phyloP scores from a whole-genome alignment of 2,329 filamentous ascomycete species.

The Pseudogymnoascus sp. region DNA sequence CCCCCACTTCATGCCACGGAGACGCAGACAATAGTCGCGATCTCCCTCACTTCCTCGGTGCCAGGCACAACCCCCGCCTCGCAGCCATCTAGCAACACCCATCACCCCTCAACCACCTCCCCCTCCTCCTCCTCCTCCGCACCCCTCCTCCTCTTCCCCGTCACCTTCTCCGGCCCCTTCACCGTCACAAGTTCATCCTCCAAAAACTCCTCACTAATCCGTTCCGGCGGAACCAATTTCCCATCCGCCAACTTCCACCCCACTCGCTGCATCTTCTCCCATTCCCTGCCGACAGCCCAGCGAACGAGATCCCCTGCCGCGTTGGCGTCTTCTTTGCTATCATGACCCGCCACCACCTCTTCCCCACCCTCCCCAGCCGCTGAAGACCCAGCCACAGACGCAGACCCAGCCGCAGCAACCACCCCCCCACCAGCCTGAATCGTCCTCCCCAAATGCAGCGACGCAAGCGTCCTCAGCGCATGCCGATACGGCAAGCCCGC shows the following conservation, averaged over 20 bases:
- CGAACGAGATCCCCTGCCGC: conserved; percentile 82
- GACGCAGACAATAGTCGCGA: background rate
- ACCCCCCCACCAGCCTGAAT: conserved; percentile 65
- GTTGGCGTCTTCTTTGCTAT: conserved; percentile 84
- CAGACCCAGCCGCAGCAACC: conserved; percentile 25
- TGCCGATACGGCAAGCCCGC: conserved; percentile 70
- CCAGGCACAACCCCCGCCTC: background rate
- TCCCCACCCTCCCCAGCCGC: conserved; percentile 17
- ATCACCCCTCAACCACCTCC: background rate
- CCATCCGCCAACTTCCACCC: conserved; percentile 61
- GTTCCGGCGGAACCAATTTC: conserved; percentile 23
- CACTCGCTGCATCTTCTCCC: conserved; percentile 56
- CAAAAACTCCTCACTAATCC: background rate
- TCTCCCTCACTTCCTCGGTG: background rate
- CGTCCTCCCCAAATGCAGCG: conserved; percentile 59
- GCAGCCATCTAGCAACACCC: background rate
- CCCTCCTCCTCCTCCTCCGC: background rate
- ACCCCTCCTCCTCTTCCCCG: background rate
- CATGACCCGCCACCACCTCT: conserved; percentile 55
- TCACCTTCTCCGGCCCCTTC: background rate
- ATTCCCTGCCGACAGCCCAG: conserved; percentile 61
- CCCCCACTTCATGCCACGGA: background rate
- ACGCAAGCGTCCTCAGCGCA: conserved; percentile 68
- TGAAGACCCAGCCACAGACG: background rate
- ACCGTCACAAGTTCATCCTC: background rate